Evolutionary conservation across 2,329 filamentous ascomycete species (phyloP).

Genomic region (Alternaria sp.): DNA sequence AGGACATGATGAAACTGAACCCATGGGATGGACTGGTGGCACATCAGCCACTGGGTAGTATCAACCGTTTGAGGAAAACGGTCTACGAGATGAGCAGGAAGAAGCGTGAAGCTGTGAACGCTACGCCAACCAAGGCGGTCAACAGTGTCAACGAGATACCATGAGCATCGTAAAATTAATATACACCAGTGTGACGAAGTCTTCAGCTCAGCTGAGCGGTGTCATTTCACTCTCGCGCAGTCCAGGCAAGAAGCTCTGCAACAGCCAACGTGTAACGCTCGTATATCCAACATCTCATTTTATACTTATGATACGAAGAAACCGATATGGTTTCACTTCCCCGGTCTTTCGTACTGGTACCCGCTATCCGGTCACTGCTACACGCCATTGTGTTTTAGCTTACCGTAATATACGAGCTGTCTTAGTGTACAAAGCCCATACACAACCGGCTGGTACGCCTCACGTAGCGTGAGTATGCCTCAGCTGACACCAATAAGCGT

Average conservation of each 20-base stretch:
- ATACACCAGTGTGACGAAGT: background rate
- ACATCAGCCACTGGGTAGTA: constrained; percentile 35
- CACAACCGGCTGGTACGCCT: background rate
- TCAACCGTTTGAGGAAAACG: constrained; percentile 35
- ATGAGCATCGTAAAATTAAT: background rate
- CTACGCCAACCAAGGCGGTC: constrained; percentile 11
- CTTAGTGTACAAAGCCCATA: background rate
- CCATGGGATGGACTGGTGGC: constrained; percentile 34
- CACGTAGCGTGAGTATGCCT: background rate
- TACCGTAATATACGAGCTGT: background rate
- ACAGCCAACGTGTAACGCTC: background rate
- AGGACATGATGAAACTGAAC: constrained; percentile 38
- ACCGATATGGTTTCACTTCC: background rate
- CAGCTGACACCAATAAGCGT: background rate
- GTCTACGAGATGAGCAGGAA: constrained; percentile 36
- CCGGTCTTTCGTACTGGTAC: background rate
- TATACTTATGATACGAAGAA: background rate
- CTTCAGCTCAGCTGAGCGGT: background rate
- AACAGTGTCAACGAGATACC: constrained; percentile 32
- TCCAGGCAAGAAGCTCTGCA: background rate
- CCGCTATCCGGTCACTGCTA: background rate
- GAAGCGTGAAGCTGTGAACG: constrained; percentile 33
- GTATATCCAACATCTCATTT: background rate
- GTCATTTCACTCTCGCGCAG: background rate
- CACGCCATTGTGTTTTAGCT: background rate